These are phyloP conservation scores for Chenopodium berlandieri DNA, from an alignment of 148 eudicot genomes.

Conservation along the genomic window DNA sequence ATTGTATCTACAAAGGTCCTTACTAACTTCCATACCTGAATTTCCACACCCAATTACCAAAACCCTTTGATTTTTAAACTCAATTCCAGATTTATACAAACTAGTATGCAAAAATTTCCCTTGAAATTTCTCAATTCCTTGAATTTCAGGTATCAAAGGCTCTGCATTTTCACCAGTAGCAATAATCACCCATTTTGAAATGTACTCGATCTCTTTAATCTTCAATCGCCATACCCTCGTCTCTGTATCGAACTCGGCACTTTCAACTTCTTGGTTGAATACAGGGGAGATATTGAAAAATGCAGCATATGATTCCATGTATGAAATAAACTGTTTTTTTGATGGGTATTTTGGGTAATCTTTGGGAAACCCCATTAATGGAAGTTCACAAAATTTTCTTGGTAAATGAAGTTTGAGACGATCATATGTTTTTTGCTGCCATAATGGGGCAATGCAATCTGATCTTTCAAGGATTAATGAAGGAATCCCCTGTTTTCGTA, in stretches of 20 bases:
- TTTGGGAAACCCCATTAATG: conserved; percentile 57
- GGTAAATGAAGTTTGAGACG: conserved; percentile 92
- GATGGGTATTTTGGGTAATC: conserved; percentile 80
- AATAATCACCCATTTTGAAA: conserved; percentile 68
- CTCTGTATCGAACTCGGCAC: conserved; percentile 41
- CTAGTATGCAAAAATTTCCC: conserved; percentile 75
- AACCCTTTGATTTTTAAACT: conserved; percentile 51
- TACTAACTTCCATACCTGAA: conserved; percentile 93
- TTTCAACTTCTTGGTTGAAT: conserved; percentile 54
- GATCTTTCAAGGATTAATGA: conserved; percentile 73
- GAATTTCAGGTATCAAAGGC: conserved; percentile 68
- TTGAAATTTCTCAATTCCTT: conserved; percentile 57
- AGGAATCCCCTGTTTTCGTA: conserved; percentile 50
- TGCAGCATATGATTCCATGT: conserved; percentile 69
- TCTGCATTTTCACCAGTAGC: conserved; percentile 98
- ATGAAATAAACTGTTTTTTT: conserved; percentile 62
- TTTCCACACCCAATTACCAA: conserved; percentile 93
- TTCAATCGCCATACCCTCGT: conserved; percentile 49
- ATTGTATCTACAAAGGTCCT: conserved; percentile 70
- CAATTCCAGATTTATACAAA: conserved; percentile 58
- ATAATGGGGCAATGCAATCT: conserved; percentile 86
- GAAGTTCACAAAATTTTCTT: conserved; percentile 75
- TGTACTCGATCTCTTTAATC: conserved; percentile 39
- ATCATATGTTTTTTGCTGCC: conserved; percentile 79
- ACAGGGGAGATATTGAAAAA: conserved; percentile 55